A percentile compares a stretch with the other conserved stretches of the same genome.
phyloP scores from a whole-genome alignment of 768 basidiomycete species.

The Boletus subparvulus region DNA sequence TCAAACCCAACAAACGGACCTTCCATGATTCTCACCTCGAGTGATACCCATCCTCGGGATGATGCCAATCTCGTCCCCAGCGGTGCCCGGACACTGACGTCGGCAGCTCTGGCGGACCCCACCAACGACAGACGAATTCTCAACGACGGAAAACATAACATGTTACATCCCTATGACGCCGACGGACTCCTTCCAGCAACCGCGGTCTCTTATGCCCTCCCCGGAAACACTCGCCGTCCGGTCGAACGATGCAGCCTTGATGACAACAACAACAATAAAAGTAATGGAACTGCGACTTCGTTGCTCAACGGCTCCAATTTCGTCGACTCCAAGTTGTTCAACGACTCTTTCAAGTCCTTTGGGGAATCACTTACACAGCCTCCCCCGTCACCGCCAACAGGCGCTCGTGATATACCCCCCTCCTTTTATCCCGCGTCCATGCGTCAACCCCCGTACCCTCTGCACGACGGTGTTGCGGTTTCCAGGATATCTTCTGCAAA shows the following conservation, averaged over 20 bases:
- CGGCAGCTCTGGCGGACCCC: constrained; percentile 13
- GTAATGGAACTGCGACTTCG: constrained; percentile 18
- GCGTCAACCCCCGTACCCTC: constrained; percentile 48
- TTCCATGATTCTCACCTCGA: constrained; percentile 30
- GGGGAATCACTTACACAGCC: constrained; percentile 26
- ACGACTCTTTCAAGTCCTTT: constrained; percentile 34
- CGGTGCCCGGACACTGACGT: constrained; percentile 14
- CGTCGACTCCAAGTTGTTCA: constrained; percentile 28
- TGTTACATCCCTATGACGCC: constrained; percentile 13
- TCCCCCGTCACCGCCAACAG: constrained; percentile 23
- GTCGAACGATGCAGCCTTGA: constrained; percentile 55
- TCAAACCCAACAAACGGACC: constrained; percentile 24
- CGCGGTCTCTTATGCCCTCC: constrained; percentile 45
- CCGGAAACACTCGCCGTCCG: constrained; percentile 46
- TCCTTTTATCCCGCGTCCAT: constrained; percentile 42
- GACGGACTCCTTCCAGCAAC: constrained; percentile 28
- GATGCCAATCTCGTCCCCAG: constrained; percentile 7
- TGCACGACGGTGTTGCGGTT: constrained; percentile 33
- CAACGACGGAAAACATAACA: constrained; percentile 25
- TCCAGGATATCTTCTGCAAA: constrained; percentile 47
- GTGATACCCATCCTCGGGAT: constrained; percentile 30
- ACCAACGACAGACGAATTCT: constrained; percentile 23
- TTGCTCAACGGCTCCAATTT: constrained; percentile 27
- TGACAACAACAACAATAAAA: constrained; percentile 30
- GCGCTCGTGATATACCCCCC: constrained; percentile 27